A percentile compares a stretch with the other conserved stretches of the same genome.
Evolutionary conservation across 306 rosid species (phyloP).

Genomic region (Cucurbita moschata): DNA sequence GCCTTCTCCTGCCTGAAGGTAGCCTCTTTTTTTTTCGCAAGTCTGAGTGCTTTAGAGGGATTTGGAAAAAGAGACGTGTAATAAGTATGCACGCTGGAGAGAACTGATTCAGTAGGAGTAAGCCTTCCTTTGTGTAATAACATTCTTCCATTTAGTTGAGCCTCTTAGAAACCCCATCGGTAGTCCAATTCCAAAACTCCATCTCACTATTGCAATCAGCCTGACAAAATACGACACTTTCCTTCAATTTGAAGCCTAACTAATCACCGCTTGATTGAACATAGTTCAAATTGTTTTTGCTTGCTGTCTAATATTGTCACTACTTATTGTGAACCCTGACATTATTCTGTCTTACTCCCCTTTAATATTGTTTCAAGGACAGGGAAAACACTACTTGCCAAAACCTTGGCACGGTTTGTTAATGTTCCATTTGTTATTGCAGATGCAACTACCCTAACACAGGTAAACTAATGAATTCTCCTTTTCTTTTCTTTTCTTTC

Average conservation of each 20-base stretch:
- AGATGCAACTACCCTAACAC: slow-evolving; percentile 94
- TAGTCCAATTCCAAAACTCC: neutral
- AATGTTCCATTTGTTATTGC: slow-evolving; percentile 97
- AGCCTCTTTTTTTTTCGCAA: neutral
- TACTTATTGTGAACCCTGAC: neutral
- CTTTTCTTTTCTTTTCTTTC: too few relatives aligned
- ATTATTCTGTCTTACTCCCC: slow-evolving; percentile 41
- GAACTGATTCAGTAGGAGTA: neutral
- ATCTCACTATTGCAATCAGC: neutral
- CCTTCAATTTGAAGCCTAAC: neutral
- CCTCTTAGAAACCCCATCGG: neutral
- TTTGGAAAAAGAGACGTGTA: neutral
- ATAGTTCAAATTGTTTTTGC: neutral
- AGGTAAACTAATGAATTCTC: slow-evolving; percentile 27
- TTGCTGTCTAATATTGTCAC: neutral
- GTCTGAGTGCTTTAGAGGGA: neutral
- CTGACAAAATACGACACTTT: neutral
- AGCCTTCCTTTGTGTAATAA: neutral
- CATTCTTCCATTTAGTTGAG: neutral
- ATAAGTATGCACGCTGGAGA: neutral
- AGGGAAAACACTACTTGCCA: slow-evolving; percentile 99
- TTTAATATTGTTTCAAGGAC: slow-evolving; percentile 79
- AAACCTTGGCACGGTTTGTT: slow-evolving; percentile 94
- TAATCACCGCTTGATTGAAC: neutral
- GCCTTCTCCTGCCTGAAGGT: neutral